Percentiles rank a stretch among this genome's conserved stretches.
Conservation (phyloP, 768 basidiomycete genomes). For the Agaricus sinodeliciosus region DNA sequence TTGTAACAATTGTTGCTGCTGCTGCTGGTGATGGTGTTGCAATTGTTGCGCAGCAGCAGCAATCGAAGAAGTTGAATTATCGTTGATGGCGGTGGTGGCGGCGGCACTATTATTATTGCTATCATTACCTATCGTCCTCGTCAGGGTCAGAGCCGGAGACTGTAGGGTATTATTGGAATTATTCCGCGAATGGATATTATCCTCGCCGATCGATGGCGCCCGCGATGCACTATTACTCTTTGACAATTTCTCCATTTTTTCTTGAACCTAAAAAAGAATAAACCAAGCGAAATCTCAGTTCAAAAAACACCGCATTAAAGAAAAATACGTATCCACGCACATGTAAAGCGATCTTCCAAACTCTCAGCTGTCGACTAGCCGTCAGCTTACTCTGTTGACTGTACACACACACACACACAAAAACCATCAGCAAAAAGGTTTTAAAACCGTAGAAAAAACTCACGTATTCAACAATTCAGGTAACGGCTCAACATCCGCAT, state of each 20-base stretch:
- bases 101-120: neutral
- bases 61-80: neutral
- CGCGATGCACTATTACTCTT: constrained; percentile 17
- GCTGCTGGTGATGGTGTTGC: no score
- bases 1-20: no score
- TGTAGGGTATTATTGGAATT: no score
- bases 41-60: neutral
- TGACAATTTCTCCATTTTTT: constrained; percentile 64
- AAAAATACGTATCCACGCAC: constrained; percentile 36
- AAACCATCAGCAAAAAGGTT: constrained; percentile 5
- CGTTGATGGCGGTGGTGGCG: neutral
- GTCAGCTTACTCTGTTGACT: constrained; percentile 82
- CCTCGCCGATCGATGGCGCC: constrained; percentile 22
- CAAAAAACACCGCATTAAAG: neutral
- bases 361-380: constrained; percentile 78
- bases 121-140: neutral
- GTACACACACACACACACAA: no score
- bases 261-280: constrained; percentile 66
- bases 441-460: constrained; percentile 23
- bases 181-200: neutral
- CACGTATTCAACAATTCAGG: constrained; percentile 85
- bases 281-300: neutral
- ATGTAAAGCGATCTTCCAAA: constrained; percentile 79
- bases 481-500: constrained; percentile 51
- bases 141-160: no score